A percentile compares a stretch with the other conserved stretches of the same genome.
These are phyloP conservation scores for Polyporus tsugae DNA, from an alignment of 1,284 basidiomycete genomes.

Conservation along the genomic window DNA sequence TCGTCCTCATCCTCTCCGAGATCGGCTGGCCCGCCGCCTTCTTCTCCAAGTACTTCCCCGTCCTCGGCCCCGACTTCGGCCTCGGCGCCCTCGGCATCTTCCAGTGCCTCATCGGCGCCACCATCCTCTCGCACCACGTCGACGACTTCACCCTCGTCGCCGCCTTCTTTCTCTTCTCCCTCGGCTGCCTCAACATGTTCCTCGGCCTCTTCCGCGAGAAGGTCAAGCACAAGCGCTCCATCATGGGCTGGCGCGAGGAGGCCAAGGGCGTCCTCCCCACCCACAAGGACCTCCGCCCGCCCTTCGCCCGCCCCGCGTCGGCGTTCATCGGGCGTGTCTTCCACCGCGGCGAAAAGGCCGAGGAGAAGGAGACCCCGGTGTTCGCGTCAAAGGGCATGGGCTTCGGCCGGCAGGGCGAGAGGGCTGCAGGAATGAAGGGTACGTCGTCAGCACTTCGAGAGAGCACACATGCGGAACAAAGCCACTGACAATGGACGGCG, in stretches of 20 bases:
- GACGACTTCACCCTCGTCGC: slow-evolving; percentile 83
- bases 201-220: slow-evolving; percentile 76
- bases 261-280: slow-evolving; percentile 65
- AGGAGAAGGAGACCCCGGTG: slow-evolving; percentile 5
- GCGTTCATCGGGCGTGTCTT: slow-evolving; percentile 40
- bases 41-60: slow-evolving; percentile 85
- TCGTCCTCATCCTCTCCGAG: slow-evolving; percentile 77
- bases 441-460: slow-evolving; percentile 30
- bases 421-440: slow-evolving; percentile 71
- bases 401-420: slow-evolving; percentile 81
- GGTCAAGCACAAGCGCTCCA: slow-evolving; percentile 67
- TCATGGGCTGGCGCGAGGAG: slow-evolving; percentile 67
- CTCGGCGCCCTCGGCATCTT: slow-evolving; percentile 85
- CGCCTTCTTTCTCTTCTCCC: slow-evolving; percentile 86
- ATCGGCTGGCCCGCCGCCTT: slow-evolving; percentile 73
- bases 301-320: slow-evolving; percentile 16
- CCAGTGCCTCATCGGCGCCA: slow-evolving; percentile 84
- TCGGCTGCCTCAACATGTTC: slow-evolving; percentile 86
- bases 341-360: slow-evolving; percentile 31
- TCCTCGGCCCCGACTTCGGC: slow-evolving; percentile 85
- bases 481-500: slow-evolving; percentile 17
- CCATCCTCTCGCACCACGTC: slow-evolving; percentile 84
- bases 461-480: not conserved
- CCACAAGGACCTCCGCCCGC: slow-evolving; percentile 48
- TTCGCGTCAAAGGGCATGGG: slow-evolving; percentile 55